Base-by-base conservation (phyloP, 2,329 filamentous ascomycete species). In the Alternaria infectoria region DNA sequence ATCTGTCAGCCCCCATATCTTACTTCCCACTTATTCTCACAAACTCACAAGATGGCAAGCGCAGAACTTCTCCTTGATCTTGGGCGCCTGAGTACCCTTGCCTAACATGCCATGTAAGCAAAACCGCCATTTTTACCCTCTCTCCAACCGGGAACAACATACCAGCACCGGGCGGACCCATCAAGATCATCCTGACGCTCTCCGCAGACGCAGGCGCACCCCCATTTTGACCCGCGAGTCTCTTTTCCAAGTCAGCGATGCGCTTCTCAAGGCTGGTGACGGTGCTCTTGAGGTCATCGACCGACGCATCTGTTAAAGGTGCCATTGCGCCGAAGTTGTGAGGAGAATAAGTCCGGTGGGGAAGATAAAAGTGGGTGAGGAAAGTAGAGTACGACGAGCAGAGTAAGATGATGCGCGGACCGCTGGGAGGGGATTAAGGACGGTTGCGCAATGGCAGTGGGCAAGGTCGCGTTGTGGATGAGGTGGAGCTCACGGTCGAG, bases 81-180 rank as follows among this genome's bases (percentile, higher is more conserved):
- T 95, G 70, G 96, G 96, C 63, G 96, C 96, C 83, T 99, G 96
- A 45, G 96, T 99, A 83, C 96, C 96, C 89, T 99, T 99, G 85
- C 96, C 96, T 98, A 77, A 66, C 54, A 61, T 46, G 36, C 21
- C 36, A 30, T 59, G 73, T 81, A 66, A 77, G 71, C 71, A 62
- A 70, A 52, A 49, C 49, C 36, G 32, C 57, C 59, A 26, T 30
- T 54, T 44, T 25, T 25, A 25, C 51, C 54, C 47, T 25, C 19
- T 19, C 23, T 23, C 25, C 28, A 57, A 52, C 25, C n/a, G n/a
- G 32, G 26, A 54, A 45, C 23, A 49, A 85, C 91, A 75, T 88
- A 98, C 96, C 96, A 82, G 96, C 96, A 82, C 96, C 96, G 61
- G 96, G 96, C 79, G 96, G 96, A 40, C 96, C 96, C 85, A 99